Base-by-base conservation (phyloP, 2,329 filamentous ascomycete species). In the Bipolaris bicolor region DNA sequence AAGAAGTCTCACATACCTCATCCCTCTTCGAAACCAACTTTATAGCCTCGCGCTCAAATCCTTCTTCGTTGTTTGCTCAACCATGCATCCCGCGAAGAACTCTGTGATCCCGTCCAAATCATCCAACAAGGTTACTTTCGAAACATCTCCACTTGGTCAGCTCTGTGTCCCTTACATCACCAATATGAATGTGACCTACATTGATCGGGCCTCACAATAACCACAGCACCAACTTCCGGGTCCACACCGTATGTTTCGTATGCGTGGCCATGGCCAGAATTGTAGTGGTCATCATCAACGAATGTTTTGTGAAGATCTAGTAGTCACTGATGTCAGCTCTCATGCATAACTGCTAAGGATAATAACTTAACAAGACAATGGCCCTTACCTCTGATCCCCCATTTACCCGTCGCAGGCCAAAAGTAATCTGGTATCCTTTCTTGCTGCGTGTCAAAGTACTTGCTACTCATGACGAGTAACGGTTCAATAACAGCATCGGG, bases 161-260 rank as follows among this genome's bases (percentile, higher is more conserved):
- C 45, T 40, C 5, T 1, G 3, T 18, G 11, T 7, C 22, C 24
- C 5, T n/a, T 22, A 13, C 29, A 3, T 1, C n/a, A 29, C 9
- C 7, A 24, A 15, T 1, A 37, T 6, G 3, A 31, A 53, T 15
- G 5, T 1, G n/a, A 53, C 60, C 54, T 48, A 52, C 57, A 59
- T 57, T 88, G 85, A 76, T 88, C 86, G 1, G 86, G 86, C 13
- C 86, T 78, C 7, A 88, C 80, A 57, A 88, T 75, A 0, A 84
- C 78, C 4, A 86, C 60, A 0, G 72, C 74, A 6, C 73, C 73
- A 0, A 61, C 47, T 1, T 39, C 45, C 0, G 51, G 22, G 52
- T 82, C 77, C 11, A 88, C 75, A 0, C 84, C 84, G 40, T 86
- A 85, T 7, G 76, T 76, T 47, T 84, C 77, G 61, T 88, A 88